Evolutionary conservation across 108 stramenopile species (phyloP).

Genomic region (Parmales sp.): DNA sequence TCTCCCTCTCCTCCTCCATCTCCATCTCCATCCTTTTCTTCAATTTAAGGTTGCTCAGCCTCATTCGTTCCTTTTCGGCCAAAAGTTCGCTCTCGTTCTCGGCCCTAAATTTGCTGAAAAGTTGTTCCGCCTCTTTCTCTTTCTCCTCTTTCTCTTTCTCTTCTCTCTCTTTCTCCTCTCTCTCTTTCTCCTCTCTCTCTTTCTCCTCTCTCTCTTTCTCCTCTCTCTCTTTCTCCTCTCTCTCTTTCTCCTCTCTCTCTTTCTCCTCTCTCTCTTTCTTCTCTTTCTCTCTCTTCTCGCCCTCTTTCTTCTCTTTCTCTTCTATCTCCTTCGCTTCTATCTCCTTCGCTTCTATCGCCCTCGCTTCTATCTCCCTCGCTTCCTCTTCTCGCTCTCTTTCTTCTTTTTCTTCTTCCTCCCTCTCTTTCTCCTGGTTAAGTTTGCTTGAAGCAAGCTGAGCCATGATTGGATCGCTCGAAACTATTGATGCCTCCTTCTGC

Average conservation of each 20-base stretch:
- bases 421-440: background rate
- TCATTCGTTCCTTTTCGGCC: too few species aligned
- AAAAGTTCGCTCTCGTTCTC: too few species aligned
- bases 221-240: background rate
- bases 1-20: too few species aligned
- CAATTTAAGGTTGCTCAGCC: too few species aligned
- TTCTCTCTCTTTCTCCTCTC: background rate
- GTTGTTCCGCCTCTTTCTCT: background rate
- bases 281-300: background rate
- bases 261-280: background rate
- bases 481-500: background rate
- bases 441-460: background rate
- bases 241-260: background rate
- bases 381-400: background rate
- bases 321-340: background rate
- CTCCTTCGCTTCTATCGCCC: background rate
- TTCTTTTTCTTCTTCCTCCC: background rate
- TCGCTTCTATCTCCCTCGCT: background rate
- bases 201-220: background rate
- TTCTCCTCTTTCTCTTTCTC: background rate
- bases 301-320: background rate
- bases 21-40: too few species aligned
- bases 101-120: background rate
- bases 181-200: background rate
- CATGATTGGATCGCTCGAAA: background rate